These are phyloP conservation scores for Fabrea salina DNA, from an alignment of 169 alveolate genomes.

Conservation along the genomic window DNA sequence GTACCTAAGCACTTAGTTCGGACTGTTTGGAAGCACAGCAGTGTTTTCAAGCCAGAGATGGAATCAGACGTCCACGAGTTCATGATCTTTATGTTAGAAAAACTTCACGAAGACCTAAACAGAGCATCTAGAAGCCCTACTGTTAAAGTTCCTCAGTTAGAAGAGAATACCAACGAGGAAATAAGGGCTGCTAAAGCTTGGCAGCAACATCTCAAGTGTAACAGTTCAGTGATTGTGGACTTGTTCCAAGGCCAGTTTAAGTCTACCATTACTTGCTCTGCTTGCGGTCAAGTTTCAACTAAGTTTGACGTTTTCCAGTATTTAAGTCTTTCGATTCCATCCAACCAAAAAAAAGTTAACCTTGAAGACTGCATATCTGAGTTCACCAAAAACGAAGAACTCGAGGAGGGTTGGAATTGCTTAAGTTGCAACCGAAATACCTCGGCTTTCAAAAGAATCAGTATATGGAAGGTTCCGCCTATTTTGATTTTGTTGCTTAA, in stretches of 20 bases:
- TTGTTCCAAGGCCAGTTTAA: conserved; percentile 78
- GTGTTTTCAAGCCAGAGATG: conserved; percentile 1
- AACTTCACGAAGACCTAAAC: conserved; percentile 82
- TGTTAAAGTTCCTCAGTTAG: conserved; percentile 32
- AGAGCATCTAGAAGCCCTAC: conserved; percentile 62
- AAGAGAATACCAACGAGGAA: conserved; percentile 46
- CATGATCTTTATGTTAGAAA: conserved; percentile 61
- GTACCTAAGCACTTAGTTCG: not conserved
- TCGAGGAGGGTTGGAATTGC: conserved; percentile 57
- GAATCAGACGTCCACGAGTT: conserved; percentile 79
- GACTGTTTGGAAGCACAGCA: not conserved
- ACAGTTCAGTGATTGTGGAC: conserved; percentile 78
- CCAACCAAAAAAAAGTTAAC: not conserved
- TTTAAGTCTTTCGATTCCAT: conserved; percentile 70
- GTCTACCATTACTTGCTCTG: conserved; percentile 60
- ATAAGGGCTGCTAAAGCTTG: conserved; percentile 67
- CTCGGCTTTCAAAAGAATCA: conserved; percentile 51
- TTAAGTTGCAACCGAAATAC: conserved; percentile 51
- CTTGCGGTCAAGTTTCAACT: conserved; percentile 49
- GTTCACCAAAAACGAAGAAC: conserved; percentile 24
- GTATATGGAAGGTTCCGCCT: conserved; percentile 58
- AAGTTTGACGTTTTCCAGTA: conserved; percentile 68
- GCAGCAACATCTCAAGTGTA: conserved; percentile 65
- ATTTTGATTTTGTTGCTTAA: conserved; percentile 56
- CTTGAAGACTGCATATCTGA: conserved; percentile 35